Evolutionary conservation across 1,139 yeast species (phyloP).

Genomic region (Hansenula anomala): DNA sequence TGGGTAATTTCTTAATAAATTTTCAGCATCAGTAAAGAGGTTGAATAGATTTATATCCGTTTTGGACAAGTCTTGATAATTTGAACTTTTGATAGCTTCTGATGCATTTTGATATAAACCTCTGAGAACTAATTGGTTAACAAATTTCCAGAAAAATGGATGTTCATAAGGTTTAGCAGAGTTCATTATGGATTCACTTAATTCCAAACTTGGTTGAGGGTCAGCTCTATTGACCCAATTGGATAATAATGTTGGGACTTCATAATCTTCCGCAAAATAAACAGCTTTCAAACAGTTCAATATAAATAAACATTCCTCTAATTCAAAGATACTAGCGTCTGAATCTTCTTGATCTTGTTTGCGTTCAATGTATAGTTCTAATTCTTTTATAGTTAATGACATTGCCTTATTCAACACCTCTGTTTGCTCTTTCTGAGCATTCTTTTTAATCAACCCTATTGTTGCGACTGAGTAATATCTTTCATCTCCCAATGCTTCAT

Average conservation of each 20-base stretch:
- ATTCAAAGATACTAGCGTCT: conserved; percentile 29
- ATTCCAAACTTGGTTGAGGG: conserved; percentile 47
- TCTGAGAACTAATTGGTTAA: conserved; percentile 54
- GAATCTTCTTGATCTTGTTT: conserved; percentile 13
- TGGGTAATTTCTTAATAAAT: conserved; percentile 30
- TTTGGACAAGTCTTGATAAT: conserved; percentile 34
- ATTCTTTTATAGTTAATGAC: conserved; percentile 27
- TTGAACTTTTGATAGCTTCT: conserved; percentile 35
- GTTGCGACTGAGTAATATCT: conserved; percentile 31
- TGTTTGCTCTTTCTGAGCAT: conserved; percentile 27
- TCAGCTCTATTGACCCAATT: conserved; percentile 70
- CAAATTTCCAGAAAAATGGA: conserved; percentile 59
- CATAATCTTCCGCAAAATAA: conserved; percentile 42
- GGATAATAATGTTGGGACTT: conserved; percentile 34
- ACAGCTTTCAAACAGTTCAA: conserved; percentile 55
- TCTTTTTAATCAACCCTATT: conserved; percentile 30
- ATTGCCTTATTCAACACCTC: conserved; percentile 29
- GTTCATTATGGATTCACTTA: conserved; percentile 39
- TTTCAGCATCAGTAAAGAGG: conserved; percentile 44
- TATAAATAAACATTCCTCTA: conserved; percentile 45
- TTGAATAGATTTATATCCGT: conserved; percentile 29
- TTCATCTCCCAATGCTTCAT: conserved; percentile 32
- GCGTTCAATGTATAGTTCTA: conserved; percentile 28
- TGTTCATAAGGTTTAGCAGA: conserved; percentile 44
- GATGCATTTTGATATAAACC: conserved; percentile 59